Evolutionary conservation across 2,329 filamentous ascomycete genomes (phyloP).

Genomic region (Venturia asperata): DNA sequence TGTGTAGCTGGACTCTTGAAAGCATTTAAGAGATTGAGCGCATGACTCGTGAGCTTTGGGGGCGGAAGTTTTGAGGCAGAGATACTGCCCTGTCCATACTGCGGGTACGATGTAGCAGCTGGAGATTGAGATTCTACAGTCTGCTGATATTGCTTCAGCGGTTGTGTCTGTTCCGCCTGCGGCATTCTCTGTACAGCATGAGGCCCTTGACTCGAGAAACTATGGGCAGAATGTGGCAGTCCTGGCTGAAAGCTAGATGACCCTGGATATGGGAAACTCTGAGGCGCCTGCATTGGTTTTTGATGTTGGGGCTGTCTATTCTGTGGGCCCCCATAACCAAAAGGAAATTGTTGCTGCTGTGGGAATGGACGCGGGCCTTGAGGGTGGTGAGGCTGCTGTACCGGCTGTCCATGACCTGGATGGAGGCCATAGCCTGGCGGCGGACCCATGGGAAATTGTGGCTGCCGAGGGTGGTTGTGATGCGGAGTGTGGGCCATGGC

Average conservation of each 20-base stretch:
- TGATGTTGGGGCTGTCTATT: constrained; percentile 22
- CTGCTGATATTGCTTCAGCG: constrained; percentile 39
- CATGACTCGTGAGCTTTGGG: constrained; percentile 52
- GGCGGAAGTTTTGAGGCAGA: constrained; percentile 51
- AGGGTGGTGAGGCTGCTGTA: constrained; percentile 20
- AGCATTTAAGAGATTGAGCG: constrained; percentile 50
- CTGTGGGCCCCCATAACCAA: not conserved
- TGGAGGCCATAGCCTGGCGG: constrained; percentile 36
- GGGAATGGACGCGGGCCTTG: constrained; percentile 21
- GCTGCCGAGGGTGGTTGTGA: constrained; percentile 47
- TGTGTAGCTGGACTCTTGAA: constrained; percentile 40
- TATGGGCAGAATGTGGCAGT: constrained; percentile 18
- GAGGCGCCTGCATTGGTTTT: constrained; percentile 18
- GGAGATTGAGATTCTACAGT: constrained; percentile 38
- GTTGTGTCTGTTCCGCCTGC: constrained; percentile 22
- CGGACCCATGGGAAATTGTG: constrained; percentile 44
- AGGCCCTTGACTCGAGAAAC: constrained; percentile 14
- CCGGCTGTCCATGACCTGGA: constrained; percentile 28
- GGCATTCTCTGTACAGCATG: not conserved
- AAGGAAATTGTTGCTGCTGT: constrained; percentile 22
- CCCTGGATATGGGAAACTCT: constrained; percentile 19
- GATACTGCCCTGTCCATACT: constrained; percentile 23
- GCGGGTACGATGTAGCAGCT: constrained; percentile 28
- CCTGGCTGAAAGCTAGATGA: constrained; percentile 13
- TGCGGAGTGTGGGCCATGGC: constrained; percentile 51